phyloP scores from a whole-genome alignment of 306 rosid species.

The Fragaria nilgerrensis region DNA sequence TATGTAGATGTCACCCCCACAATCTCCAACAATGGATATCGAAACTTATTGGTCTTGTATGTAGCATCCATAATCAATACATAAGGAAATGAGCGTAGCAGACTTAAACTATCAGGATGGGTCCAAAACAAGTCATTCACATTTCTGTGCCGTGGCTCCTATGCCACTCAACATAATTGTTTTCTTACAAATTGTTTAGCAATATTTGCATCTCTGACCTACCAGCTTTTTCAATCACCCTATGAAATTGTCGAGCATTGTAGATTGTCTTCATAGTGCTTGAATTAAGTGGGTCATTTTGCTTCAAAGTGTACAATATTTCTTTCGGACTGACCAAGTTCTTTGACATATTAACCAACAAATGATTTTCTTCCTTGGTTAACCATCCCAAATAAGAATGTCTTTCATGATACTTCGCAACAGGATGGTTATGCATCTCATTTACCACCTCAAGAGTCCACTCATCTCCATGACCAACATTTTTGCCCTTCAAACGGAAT shows the following conservation, averaged over 20 bases:
- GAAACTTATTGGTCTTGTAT: too few species aligned
- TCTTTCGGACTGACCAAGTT: background rate
- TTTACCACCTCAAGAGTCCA: background rate
- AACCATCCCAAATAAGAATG: background rate
- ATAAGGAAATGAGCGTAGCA: too few species aligned
- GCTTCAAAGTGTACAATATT: background rate
- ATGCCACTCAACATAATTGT: background rate
- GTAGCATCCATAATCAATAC: too few species aligned
- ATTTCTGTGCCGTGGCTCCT: background rate
- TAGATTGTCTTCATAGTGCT: constrained; percentile 6
- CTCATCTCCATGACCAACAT: background rate
- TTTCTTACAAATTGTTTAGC: background rate
- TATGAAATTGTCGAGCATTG: background rate
- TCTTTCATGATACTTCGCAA: background rate
- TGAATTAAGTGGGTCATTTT: background rate
- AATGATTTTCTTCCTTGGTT: background rate
- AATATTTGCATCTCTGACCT: constrained; percentile 1
- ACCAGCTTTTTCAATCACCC: background rate
- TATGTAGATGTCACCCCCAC: too few species aligned
- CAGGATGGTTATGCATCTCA: background rate
- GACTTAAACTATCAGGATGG: too few species aligned
- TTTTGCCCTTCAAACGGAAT: background rate
- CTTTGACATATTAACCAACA: background rate
- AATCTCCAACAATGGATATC: too few species aligned
- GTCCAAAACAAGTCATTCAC: background rate